Conservation (phyloP, 305 asterid species). For the Withania somnifera region DNA sequence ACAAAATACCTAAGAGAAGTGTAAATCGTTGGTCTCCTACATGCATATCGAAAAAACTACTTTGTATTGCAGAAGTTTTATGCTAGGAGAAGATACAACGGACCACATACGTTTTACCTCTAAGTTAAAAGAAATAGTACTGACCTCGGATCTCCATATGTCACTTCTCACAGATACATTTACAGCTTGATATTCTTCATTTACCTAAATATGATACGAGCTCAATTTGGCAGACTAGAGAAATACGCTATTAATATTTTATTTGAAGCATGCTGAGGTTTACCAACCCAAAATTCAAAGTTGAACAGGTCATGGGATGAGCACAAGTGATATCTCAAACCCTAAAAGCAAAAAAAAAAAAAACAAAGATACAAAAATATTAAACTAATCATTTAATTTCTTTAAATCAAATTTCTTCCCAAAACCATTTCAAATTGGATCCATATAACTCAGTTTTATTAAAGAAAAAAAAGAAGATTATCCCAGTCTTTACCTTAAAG, state of each 20-base stretch:
- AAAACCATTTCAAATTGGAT: not conserved
- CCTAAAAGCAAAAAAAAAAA: conserved; percentile 48
- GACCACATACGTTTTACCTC: not conserved
- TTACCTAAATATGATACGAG: conserved; percentile 44
- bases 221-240: conserved; percentile 9
- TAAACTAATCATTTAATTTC: not conserved
- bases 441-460: not conserved
- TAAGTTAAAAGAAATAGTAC: conserved; percentile 10
- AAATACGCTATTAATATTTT: not conserved
- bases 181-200: conserved; percentile 91
- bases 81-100: not conserved
- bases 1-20: not conserved
- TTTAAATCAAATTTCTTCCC: not conserved
- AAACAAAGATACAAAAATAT: not conserved
- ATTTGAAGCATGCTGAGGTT: conserved; percentile 16
- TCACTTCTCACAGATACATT: conserved; percentile 86
- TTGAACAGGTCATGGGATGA: conserved; percentile 86
- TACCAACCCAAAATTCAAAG: conserved; percentile 98
- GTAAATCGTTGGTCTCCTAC: not conserved
- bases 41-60: not conserved
- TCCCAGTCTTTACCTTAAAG: conserved; percentile 61
- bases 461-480: conserved; percentile 11
- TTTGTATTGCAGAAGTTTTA: not conserved
- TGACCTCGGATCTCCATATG: conserved; percentile 85
- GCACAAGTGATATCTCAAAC: conserved; percentile 76